Base-by-base conservation (phyloP, 192 early-diverging fungal species). In the Dissophora globulifera region DNA sequence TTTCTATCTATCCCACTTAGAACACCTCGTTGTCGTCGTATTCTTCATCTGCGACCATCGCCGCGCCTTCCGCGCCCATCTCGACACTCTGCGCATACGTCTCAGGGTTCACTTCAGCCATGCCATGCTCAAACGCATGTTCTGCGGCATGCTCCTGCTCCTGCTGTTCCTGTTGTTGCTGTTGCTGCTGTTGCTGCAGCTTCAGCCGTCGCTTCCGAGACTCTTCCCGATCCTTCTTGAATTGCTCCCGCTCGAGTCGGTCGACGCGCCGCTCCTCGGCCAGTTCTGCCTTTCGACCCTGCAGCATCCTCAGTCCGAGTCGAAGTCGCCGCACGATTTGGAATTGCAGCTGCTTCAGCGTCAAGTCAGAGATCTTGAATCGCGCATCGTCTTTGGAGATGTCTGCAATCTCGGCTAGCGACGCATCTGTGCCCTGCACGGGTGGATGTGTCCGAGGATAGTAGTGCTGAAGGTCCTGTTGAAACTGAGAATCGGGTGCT, bases 291-390 rank as follows among this genome's bases (percentile, higher is more conserved):
- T 48, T 51, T n/a, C 71, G 55, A 4, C 47, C 50, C 16, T 48
- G 49, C 55, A 75, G 50, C 10, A 75, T 3, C 1, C 27, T 10
- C 41, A 49, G 62, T 8, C 47, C 62, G 12, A 75, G 25, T 15
- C 55, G 45, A 1, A 75, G 30, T 0, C 71, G 38, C 2, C 62
- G 71, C 3, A 75, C 71, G n/a, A 75, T n/a, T 32, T 75, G 46
- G 8, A 6, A 23, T 9, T 75, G 71, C 22, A 75, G 27, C 16
- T 58, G 11, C 49, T 42, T 57, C 16, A 75, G 55, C 3, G 71
- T 75, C 71, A 66, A 49, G 33, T 47, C 13, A 20, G 31, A 35
- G 23, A 75, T 65, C 50, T 6, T 30, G 0, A 60, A 49, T 2
- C 29, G 41, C 20, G 13, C 50, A 1, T 33, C 40, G 20, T 50